Evolutionary conservation across 2,329 filamentous ascomycete genomes (phyloP).

Genomic region (Fusarium nelsonii): DNA sequence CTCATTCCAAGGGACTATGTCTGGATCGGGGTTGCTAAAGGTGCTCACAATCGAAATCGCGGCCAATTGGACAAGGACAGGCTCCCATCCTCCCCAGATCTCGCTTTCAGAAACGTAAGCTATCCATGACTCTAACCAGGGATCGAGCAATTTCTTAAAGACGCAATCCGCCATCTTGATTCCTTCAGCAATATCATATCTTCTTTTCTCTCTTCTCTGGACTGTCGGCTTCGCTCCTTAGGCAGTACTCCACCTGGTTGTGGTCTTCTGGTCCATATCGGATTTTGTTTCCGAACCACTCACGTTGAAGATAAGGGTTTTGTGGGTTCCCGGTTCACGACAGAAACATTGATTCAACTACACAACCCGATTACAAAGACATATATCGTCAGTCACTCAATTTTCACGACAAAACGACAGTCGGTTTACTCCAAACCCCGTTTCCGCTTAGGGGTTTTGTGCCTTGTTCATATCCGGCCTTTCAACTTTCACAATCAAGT

Average conservation of each 20-base stretch:
- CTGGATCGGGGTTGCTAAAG: constrained; percentile 45
- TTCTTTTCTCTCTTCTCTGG: background rate
- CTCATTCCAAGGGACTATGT: constrained; percentile 44
- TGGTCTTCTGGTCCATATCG: constrained; percentile 3
- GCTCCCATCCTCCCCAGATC: constrained; percentile 42
- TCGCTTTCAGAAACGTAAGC: constrained; percentile 46
- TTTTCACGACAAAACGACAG: background rate
- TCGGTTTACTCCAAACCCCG: background rate
- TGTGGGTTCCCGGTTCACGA: constrained; percentile 16
- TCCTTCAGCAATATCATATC: background rate
- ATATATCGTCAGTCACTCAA: background rate
- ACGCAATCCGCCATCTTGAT: constrained; percentile 23
- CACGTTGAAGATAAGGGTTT: constrained; percentile 13
- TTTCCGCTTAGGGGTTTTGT: constrained; percentile 1
- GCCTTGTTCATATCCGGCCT: background rate
- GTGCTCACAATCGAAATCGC: constrained; percentile 42
- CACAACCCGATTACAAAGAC: constrained; percentile 3
- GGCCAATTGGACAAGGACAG: constrained; percentile 43
- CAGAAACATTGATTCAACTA: constrained; percentile 9
- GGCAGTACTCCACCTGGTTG: background rate
- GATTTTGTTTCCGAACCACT: constrained; percentile 11
- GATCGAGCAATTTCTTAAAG: constrained; percentile 35
- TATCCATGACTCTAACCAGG: constrained; percentile 38
- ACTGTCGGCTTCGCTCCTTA: constrained; percentile 1
- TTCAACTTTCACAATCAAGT: background rate